Percentiles rank a stretch among this genome's conserved stretches.
These are phyloP conservation scores for Leccinum rimulosum DNA, from an alignment of 768 basidiomycete genomes.

Conservation along the genomic window DNA sequence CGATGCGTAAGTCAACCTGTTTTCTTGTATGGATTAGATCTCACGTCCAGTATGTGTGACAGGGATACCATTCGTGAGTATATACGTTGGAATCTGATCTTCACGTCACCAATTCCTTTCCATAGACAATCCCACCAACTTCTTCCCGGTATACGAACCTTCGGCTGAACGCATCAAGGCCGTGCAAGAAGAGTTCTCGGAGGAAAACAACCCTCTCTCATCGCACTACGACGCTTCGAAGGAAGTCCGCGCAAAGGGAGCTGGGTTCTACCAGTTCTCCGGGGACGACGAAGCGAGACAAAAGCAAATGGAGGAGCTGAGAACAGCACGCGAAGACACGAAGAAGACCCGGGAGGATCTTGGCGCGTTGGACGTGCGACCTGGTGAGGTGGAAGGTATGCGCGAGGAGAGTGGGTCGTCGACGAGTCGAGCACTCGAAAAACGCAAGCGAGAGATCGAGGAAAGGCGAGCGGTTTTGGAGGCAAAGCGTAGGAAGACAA, in stretches of 20 bases:
- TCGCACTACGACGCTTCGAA: conserved; percentile 78
- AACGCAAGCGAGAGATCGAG: conserved; percentile 72
- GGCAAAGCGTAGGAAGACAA: conserved; percentile 63
- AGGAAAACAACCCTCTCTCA: conserved; percentile 65
- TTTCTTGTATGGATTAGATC: not conserved
- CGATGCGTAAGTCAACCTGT: conserved; percentile 49
- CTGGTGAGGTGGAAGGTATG: conserved; percentile 82
- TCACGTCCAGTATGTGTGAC: conserved; percentile 5
- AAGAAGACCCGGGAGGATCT: conserved; percentile 54
- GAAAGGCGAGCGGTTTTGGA: conserved; percentile 59
- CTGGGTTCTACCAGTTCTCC: conserved; percentile 91
- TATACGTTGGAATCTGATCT: not conserved
- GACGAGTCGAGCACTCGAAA: conserved; percentile 57
- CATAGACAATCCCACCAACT: conserved; percentile 74
- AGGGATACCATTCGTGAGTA: conserved; percentile 61
- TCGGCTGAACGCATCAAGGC: conserved; percentile 76
- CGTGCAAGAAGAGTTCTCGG: conserved; percentile 66
- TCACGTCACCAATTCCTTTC: conserved; percentile 5
- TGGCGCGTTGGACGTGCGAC: conserved; percentile 58
- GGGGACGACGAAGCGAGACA: conserved; percentile 75
- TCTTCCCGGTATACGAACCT: conserved; percentile 88
- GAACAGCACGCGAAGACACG: conserved; percentile 66
- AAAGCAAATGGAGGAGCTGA: conserved; percentile 82
- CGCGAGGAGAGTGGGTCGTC: conserved; percentile 33
- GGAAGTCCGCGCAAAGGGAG: conserved; percentile 87